These are phyloP conservation scores for Warburgia ugandensis DNA, from an alignment of 164 flowering plant species.

Conservation along the genomic window DNA sequence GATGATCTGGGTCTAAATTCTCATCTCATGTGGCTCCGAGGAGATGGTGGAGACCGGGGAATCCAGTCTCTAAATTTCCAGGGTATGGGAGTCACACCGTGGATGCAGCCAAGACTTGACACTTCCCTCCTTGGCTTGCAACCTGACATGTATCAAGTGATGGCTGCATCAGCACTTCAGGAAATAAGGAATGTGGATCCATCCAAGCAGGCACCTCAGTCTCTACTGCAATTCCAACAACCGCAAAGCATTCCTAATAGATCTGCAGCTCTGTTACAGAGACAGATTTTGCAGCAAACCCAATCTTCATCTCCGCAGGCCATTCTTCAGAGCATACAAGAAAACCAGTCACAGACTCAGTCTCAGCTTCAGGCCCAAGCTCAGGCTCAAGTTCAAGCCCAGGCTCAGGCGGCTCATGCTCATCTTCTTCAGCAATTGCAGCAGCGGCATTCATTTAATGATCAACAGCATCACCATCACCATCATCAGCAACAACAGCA, in stretches of 20 bases:
- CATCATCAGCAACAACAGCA: slow-evolving; percentile 27
- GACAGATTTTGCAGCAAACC: slow-evolving; percentile 56
- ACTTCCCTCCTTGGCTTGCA: slow-evolving; percentile 70
- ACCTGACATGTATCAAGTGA: slow-evolving; percentile 71
- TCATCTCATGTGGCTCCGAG: slow-evolving; percentile 77
- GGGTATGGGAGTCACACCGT: slow-evolving; percentile 64
- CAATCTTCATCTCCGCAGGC: slow-evolving; percentile 40
- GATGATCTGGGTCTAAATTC: slow-evolving; percentile 73
- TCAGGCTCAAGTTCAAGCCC: slow-evolving; percentile 27
- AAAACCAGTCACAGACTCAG: no score
- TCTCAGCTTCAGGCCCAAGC: no score
- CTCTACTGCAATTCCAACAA: slow-evolving; percentile 66
- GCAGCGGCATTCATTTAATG: slow-evolving; percentile 19
- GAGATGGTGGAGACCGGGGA: slow-evolving; percentile 57
- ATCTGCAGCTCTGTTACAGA: slow-evolving; percentile 42
- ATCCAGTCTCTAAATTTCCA: slow-evolving; percentile 73
- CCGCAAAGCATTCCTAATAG: slow-evolving; percentile 34
- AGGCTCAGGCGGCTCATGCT: no score
- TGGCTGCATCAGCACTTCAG: slow-evolving; percentile 85
- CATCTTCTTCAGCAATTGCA: slow-evolving; percentile 34
- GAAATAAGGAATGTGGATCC: slow-evolving; percentile 66
- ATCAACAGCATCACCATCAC: no score
- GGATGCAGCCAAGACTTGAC: slow-evolving; percentile 89
- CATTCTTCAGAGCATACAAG: slow-evolving; percentile 43
- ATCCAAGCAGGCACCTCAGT: slow-evolving; percentile 40